Percentiles rank a stretch among this genome's conserved stretches.
These are phyloP conservation scores for Plasmodium cynomolgi DNA, from an alignment of 169 alveolate genomes.

Conservation along the genomic window DNA sequence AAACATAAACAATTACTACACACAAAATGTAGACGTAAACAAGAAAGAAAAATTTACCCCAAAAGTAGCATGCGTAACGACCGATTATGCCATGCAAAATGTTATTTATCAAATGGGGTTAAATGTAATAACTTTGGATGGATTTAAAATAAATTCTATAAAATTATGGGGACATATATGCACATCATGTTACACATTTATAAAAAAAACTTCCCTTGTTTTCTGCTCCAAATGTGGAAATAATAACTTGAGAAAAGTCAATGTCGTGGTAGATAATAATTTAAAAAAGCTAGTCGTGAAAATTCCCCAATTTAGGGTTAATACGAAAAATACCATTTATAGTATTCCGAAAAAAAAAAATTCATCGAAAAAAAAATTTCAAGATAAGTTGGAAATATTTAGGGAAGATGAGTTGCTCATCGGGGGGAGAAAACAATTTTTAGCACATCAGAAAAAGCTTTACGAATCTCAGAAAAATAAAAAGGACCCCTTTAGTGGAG, in stretches of 20 bases:
- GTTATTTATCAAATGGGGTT: conserved; percentile 92
- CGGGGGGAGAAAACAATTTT: conserved; percentile 79
- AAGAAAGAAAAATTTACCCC: conserved; percentile 38
- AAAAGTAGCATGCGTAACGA: conserved; percentile 88
- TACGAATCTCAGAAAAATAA: conserved; percentile 52
- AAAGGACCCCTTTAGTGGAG: conserved; percentile 55
- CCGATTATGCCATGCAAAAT: conserved; percentile 93
- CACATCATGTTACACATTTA: conserved; percentile 83
- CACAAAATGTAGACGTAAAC: conserved; percentile 36
- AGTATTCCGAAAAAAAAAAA: conserved; percentile 83
- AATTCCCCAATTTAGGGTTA: conserved; percentile 67
- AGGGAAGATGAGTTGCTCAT: conserved; percentile 87
- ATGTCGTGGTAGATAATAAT: conserved; percentile 83
- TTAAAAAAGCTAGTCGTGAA: conserved; percentile 74
- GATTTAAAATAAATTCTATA: conserved; percentile 86
- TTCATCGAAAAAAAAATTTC: conserved; percentile 77
- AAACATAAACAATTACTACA: conserved; percentile 39
- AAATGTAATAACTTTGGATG: conserved; percentile 89
- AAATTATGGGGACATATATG: conserved; percentile 91
- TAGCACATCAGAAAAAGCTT: conserved; percentile 75
- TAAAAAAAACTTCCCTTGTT: conserved; percentile 76
- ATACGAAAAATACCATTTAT: conserved; percentile 82
- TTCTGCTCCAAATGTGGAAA: conserved; percentile 93
- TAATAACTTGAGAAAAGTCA: conserved; percentile 89
- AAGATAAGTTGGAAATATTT: conserved; percentile 78